Evolutionary conservation across 148 eudicot genomes (phyloP), one percentile per base, ranked within the genome.

Genomic region (Diospyros lotus): DNA sequence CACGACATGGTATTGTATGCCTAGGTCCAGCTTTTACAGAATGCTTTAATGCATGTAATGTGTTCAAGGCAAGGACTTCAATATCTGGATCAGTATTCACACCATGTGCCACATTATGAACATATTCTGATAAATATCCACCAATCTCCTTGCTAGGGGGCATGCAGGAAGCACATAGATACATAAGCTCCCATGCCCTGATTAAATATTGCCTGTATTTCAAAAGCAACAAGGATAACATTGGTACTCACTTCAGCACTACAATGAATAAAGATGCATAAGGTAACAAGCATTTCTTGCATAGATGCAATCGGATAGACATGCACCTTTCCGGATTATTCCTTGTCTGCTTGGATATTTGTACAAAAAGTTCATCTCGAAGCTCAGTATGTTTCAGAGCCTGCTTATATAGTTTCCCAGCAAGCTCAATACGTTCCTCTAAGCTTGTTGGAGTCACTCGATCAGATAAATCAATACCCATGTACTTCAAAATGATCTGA

Each of bases 61-160:
- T 89, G 76, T 86, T 91, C 78, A 87, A 86, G 73, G 99, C 98
- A 60, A 93, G 91, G 51, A 80, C 78, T 77, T 91, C 90, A 62
- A 96, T 84, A 63, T 96, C 98, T 40, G 93, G 84, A 76, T 93
- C 97, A 73, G 77, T 69, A 82, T 69, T 79, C 48, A 73, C 82
- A 81, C 87, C 82, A 74, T 89, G 86, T 75, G 97, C 94, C 62
- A 96, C 97, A 78, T 85, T 87, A 69, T 96, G 97, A 53, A 96
- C 84, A 77, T 96, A 96, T 80, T 96, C 98, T 38, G 97, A 91
- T 74, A 96, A 81, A 80, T 93, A 96, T 73, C 89, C 97, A 58
- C 97, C 94, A 82, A 96, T 88, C 65, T 96, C 99, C 86, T 96
- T 96, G 89, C 89, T 88, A 70, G 99, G 99, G 45, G 99, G 98